Conservation (phyloP, 1,284 basidiomycete genomes). For the Tremellales sp. region DNA sequence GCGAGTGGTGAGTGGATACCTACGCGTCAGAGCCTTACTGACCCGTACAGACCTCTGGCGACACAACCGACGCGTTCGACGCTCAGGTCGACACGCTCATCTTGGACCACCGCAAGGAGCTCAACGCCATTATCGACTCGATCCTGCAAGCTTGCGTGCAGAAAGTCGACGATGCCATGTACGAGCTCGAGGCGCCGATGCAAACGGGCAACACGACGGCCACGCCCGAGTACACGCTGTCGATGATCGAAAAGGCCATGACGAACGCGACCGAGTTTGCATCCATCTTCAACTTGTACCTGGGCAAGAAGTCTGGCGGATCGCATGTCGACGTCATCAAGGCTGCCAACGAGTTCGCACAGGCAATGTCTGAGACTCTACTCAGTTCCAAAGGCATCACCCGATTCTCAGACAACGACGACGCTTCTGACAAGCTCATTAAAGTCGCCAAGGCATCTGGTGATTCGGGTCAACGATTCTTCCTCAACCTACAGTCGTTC, state of each 20-base stretch:
- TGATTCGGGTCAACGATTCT: constrained; percentile 83
- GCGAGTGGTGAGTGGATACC: constrained; percentile 69
- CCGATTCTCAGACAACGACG: constrained; percentile 83
- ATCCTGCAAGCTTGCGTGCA: constrained; percentile 95
- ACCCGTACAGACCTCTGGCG: constrained; percentile 67
- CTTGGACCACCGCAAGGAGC: constrained; percentile 93
- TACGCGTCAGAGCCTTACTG: constrained; percentile 7
- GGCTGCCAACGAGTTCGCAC: constrained; percentile 91
- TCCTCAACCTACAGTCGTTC: constrained; percentile 94
- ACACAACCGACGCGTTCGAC: constrained; percentile 83
- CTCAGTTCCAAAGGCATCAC: constrained; percentile 94
- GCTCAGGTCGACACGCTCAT: constrained; percentile 96
- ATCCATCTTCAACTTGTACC: constrained; percentile 85
- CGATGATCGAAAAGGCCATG: constrained; percentile 95
- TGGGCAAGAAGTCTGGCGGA: constrained; percentile 74
- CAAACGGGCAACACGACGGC: constrained; percentile 91
- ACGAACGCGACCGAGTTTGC: constrained; percentile 95
- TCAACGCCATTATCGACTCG: constrained; percentile 98
- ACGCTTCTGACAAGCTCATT: constrained; percentile 84
- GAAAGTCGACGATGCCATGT: constrained; percentile 95
- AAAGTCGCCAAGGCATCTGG: constrained; percentile 80
- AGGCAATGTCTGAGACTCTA: constrained; percentile 85
- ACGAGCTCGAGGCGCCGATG: constrained; percentile 93
- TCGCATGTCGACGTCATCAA: constrained; percentile 99
- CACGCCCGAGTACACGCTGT: constrained; percentile 95